Evolutionary conservation across 2,329 filamentous ascomycete genomes (phyloP).

Genomic region (Colletotrichum neosansevieriae): DNA sequence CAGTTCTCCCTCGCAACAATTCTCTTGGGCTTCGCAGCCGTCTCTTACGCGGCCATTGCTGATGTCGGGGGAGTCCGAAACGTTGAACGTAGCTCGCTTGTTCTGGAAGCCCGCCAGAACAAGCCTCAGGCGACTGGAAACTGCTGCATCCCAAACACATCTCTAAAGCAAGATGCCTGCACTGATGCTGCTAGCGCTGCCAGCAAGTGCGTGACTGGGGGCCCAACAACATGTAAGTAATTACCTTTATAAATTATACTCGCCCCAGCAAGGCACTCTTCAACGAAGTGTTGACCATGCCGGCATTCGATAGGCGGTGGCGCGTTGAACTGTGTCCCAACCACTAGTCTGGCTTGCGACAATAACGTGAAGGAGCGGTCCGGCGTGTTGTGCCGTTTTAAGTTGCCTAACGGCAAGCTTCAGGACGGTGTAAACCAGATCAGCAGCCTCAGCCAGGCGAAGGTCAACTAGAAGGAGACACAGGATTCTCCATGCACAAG

Average conservation of each 20-base stretch:
- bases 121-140: slow-evolving; percentile 49
- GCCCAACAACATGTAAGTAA: slow-evolving; percentile 48
- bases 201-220: slow-evolving; percentile 49
- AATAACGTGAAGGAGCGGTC: slow-evolving; percentile 45
- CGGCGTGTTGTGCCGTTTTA: slow-evolving; percentile 46
- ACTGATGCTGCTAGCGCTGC: slow-evolving; percentile 44
- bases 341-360: slow-evolving; percentile 45
- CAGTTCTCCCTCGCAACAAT: slow-evolving; percentile 44
- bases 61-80: slow-evolving; percentile 39
- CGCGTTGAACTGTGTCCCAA: slow-evolving; percentile 45
- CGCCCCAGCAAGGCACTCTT: too few relatives aligned
- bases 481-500: too few relatives aligned
- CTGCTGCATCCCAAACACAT: slow-evolving; percentile 50
- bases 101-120: slow-evolving; percentile 47
- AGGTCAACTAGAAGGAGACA: slow-evolving; percentile 43
- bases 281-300: neutral
- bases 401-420: slow-evolving; percentile 42
- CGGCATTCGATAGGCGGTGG: slow-evolving; percentile 41
- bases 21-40: slow-evolving; percentile 44
- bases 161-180: slow-evolving; percentile 52
- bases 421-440: slow-evolving; percentile 46
- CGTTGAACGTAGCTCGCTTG: neutral
- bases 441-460: slow-evolving; percentile 42
- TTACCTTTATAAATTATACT: neutral
- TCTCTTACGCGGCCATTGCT: slow-evolving; percentile 42